Base-by-base conservation (phyloP, 2,329 filamentous ascomycete genomes). In the Colletotrichum sojae region DNA sequence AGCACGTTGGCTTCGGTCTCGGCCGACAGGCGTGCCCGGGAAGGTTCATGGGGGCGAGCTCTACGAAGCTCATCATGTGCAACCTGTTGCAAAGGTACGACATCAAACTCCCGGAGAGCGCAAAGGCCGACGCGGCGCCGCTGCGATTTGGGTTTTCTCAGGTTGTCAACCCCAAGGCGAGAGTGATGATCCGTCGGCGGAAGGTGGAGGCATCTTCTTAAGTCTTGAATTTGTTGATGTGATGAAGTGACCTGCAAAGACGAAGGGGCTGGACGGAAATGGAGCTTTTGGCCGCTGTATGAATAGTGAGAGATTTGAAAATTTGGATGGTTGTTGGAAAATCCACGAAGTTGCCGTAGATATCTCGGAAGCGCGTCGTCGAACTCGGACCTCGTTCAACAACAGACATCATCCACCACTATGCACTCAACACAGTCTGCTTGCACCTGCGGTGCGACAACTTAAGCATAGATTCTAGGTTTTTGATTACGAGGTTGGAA, bases 1-100 rank as follows among this genome's bases (percentile, higher is more conserved):
- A 76, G 15, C 78, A 75, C 62, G 72, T 80, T 40, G 78, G 65
- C 70, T 85, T 85, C 67, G 83, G 83, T 1, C 79, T 82, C 4
- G 84, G 83, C 27, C 80, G 80, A 63, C 82, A 85, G 70, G 83
- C 84, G 1, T 85, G 84, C 57, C 84, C 84, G 0, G 83, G 84
- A 1, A 78, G 84, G 6, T 86, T 85, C 75, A 84, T 85, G 70
- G 83, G 83, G 16, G 75, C 78, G 39, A 82, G 82, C 70, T 80
- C 81, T 71, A 80, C 84, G 66, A 85, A 85, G 76, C 75, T 84
- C 70, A 74, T 83, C 51, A 72, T 85, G 59, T 77, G 80, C 0
- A 78, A 80, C 65, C 75, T 82, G 45, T 71, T 85, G 16, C 75
- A 83, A 52, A 76, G 78, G 67, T 84, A 82, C 61, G 82, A 85